phyloP scores from a whole-genome alignment of 305 asterid genomes.

The Lippia alba region DNA sequence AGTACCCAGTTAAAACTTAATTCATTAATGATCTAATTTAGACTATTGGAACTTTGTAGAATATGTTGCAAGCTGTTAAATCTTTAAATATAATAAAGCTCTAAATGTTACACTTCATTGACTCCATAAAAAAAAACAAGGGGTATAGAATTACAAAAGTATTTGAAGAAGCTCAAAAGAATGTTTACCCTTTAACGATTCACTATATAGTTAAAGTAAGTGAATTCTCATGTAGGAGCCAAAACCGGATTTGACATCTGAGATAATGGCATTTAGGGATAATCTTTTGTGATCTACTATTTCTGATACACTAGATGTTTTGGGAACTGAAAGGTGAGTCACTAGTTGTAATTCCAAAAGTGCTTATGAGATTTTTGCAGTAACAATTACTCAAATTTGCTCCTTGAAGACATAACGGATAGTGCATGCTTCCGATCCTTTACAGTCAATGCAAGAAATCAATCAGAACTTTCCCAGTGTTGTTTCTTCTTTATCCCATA shows the following conservation, averaged over 20 bases:
- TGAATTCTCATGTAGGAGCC: conserved; percentile 75
- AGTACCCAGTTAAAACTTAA: too few species aligned
- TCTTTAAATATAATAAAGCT: background rate
- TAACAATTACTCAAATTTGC: conserved; percentile 22
- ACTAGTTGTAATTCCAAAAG: conserved; percentile 23
- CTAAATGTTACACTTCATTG: conserved; percentile 3
- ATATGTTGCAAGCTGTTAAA: conserved; percentile 8
- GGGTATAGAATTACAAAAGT: conserved; percentile 8
- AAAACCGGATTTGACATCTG: conserved; percentile 89
- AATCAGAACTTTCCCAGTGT: conserved; percentile 95
- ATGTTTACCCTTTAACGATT: conserved; percentile 5
- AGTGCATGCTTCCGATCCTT: conserved; percentile 95
- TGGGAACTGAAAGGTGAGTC: conserved; percentile 95
- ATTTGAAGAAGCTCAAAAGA: conserved; percentile 5
- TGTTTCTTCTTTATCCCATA: conserved; percentile 94
- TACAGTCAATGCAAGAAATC: conserved; percentile 95
- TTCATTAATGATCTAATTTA: too few species aligned
- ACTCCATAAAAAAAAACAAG: conserved; percentile 18
- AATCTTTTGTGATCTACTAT: conserved; percentile 82
- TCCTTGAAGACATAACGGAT: conserved; percentile 68
- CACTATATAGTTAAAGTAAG: conserved; percentile 34
- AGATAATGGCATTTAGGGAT: conserved; percentile 98
- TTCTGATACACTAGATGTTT: conserved; percentile 89
- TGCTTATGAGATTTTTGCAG: conserved; percentile 25
- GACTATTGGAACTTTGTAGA: background rate